A percentile compares a stretch with the other conserved stretches of the same genome.
Evolutionary conservation across 768 basidiomycete genomes (phyloP).

Genomic region (Pleurotus platypus): DNA sequence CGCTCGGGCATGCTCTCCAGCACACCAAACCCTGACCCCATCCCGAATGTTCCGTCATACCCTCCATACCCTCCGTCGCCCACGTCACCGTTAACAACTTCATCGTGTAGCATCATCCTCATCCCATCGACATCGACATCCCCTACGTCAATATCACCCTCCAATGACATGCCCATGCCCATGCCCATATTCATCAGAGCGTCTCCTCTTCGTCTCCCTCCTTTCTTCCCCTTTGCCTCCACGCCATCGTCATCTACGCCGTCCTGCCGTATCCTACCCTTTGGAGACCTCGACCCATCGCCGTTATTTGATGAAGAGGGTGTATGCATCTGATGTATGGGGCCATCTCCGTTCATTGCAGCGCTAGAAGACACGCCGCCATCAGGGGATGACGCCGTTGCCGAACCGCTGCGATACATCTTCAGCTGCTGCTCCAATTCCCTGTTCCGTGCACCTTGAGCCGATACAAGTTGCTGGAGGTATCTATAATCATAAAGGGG

Average conservation of each 20-base stretch:
- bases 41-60: not conserved
- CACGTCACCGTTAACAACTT: not conserved
- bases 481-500: constrained; percentile 38
- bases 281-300: not conserved
- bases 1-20: constrained; percentile 8
- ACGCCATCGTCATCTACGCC: not conserved
- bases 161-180: constrained; percentile 1
- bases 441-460: constrained; percentile 73
- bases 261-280: not conserved
- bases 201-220: not conserved
- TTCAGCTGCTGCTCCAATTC: constrained; percentile 75
- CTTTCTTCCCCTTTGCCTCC: not conserved
- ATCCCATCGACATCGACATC: not conserved
- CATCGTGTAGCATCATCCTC: constrained; percentile 13
- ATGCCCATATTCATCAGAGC: constrained; percentile 3
- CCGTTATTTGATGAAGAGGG: not conserved
- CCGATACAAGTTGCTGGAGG: constrained; percentile 81
- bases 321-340: constrained; percentile 3
- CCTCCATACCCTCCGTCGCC: not conserved
- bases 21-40: not conserved
- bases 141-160: not conserved
- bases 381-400: constrained; percentile 15
- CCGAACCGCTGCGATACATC: constrained; percentile 29
- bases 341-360: constrained; percentile 18
- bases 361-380: constrained; percentile 1